Percentiles rank a stretch among this genome's conserved stretches.
Conservation (phyloP, 495 filamentous ascomycete genomes). For the Penicillium herquei region DNA sequence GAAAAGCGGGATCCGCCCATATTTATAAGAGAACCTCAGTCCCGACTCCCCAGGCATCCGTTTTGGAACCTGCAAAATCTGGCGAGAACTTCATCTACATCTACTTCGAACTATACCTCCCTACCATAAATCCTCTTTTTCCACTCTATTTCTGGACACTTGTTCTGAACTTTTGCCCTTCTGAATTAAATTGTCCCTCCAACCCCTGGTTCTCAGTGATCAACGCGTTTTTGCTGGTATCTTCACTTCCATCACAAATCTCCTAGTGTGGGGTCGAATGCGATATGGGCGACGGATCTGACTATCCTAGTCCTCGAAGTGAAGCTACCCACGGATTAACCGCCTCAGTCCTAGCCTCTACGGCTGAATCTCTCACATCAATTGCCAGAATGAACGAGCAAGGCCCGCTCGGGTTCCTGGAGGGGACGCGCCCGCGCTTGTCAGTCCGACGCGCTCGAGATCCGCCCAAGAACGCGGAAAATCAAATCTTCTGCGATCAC, state of each 20-base stretch:
- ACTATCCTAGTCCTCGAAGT: conserved; percentile 53
- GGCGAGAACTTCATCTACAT: background rate
- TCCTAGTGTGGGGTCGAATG: conserved; percentile 36
- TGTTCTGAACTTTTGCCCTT: too few species aligned
- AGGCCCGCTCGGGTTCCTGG: conserved; percentile 33
- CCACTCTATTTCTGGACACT: background rate
- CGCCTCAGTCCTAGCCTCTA: conserved; percentile 39
- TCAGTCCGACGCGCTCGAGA: conserved; percentile 52
- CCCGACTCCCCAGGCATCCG: conserved; percentile 12
- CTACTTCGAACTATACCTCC: background rate
- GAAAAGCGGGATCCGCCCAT: background rate
- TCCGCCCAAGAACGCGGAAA: conserved; percentile 63
- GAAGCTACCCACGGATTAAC: conserved; percentile 44
- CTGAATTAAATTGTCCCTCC: background rate
- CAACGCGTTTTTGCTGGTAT: conserved; percentile 28
- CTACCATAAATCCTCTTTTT: background rate
- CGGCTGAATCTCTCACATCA: conserved; percentile 36
- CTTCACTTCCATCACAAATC: conserved; percentile 22
- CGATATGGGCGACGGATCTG: conserved; percentile 52
- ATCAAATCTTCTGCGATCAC: conserved; percentile 68
- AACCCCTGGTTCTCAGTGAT: conserved; percentile 10
- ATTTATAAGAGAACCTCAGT: too few species aligned
- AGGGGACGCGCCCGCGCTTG: conserved; percentile 43
- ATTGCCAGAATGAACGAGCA: conserved; percentile 45
- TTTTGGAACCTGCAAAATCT: conserved; percentile 4